Evolutionary conservation across 2,329 filamentous ascomycete genomes (phyloP), one percentile per base, ranked within the genome.

Genomic region (Pseudogymnoascus sp.): DNA sequence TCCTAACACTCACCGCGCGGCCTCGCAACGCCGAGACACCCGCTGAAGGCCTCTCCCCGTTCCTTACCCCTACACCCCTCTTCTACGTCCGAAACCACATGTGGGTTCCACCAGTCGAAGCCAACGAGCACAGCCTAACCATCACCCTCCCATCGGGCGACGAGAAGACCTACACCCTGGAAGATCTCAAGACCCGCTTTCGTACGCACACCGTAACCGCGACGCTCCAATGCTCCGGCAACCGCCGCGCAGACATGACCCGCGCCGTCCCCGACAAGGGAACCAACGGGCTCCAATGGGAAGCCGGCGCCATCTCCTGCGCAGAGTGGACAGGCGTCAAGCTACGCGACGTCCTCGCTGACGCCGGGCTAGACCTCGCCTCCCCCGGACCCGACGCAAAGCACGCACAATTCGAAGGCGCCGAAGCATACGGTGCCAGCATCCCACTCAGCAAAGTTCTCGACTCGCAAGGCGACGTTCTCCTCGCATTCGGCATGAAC

Each of bases 401-500:
- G 48, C 67, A 65, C 36, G 62, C 61, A 8, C 64, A 66, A 31
- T 66, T 67, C 36, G 42, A 48, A 8, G 65, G 65, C 13, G 58
- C 63, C 4, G 66, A 69, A 62, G 65, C 63, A 0, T 66, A 69
- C 39, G 64, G 62, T 2, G 62, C 67, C 18, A 48, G 82, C 37
- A 86, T 87, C 52, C 83, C 85, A 0, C 76, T 87, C 58, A 74
- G 78, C 35, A 80, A 84, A 21, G 82, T 82, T 0, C 71, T 86
- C 15, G 83, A 87, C 59, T 81, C 82, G 0, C 77, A 78, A 36
- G 83, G 81, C 48, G 85, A 88, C 64, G 86, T 87, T 6, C 74
- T 88, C 40, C 74, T 87, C 1, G 85, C 86, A 1, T 87, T 84
- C 64, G 76, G 76, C 33, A 88, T 88, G 86, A 88, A 88, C 65